Percentiles rank a stretch among this genome's conserved stretches.
Conservation (phyloP, 2,329 filamentous ascomycete genomes). For the Aspergillus proliferans region DNA sequence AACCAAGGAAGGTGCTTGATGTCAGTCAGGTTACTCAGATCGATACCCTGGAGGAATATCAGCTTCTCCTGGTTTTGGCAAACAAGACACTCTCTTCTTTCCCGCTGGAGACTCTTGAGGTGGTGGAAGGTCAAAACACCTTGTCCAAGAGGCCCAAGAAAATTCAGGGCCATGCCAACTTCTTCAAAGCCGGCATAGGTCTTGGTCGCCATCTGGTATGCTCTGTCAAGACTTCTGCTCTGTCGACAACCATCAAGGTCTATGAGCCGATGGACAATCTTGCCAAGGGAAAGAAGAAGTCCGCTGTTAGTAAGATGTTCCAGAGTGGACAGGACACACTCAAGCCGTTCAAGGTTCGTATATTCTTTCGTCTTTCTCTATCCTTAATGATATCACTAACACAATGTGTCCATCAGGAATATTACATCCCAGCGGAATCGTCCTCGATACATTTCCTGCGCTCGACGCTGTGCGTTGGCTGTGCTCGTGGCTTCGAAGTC, state of each 20-base stretch:
- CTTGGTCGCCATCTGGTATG: constrained; percentile 90
- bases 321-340: constrained; percentile 87
- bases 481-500: constrained; percentile 91
- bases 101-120: constrained; percentile 76
- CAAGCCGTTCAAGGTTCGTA: constrained; percentile 73
- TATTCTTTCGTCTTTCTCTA: background rate
- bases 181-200: constrained; percentile 96
- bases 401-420: constrained; percentile 55
- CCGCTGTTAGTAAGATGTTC: constrained; percentile 93
- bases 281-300: constrained; percentile 90
- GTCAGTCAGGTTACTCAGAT: constrained; percentile 85
- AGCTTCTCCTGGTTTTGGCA: constrained; percentile 80
- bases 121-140: constrained; percentile 66
- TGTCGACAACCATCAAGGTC: constrained; percentile 98
- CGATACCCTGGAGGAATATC: constrained; percentile 92
- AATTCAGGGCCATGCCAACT: constrained; percentile 94
- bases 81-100: constrained; percentile 93
- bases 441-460: constrained; percentile 96
- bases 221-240: constrained; percentile 86
- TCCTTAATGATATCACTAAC: constrained; percentile 12
- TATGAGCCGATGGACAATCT: constrained; percentile 95
- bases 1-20: constrained; percentile 79
- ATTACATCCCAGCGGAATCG: constrained; percentile 98
- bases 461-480: constrained; percentile 93
- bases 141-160: constrained; percentile 84